phyloP scores from a whole-genome alignment of 345 rosid species.

The Ceriops tagal region DNA sequence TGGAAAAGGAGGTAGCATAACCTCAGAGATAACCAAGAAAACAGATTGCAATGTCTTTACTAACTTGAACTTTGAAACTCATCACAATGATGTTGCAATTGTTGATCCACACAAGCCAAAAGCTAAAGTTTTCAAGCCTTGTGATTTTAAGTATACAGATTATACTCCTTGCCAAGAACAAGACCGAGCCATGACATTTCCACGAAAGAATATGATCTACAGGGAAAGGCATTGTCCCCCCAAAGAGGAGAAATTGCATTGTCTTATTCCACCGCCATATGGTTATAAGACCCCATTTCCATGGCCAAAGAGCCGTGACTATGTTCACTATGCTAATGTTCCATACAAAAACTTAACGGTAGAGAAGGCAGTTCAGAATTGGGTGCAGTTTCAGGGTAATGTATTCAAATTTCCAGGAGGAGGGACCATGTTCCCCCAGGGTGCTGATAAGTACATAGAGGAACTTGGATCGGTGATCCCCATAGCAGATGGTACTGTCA shows the following conservation, averaged over 20 bases:
- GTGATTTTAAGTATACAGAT: constrained; percentile 72
- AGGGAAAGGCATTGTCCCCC: constrained; percentile 95
- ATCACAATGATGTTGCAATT: constrained; percentile 66
- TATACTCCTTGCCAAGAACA: constrained; percentile 98
- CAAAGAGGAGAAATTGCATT: constrained; percentile 67
- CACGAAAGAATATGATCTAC: constrained; percentile 89
- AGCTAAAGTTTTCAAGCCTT: constrained; percentile 53
- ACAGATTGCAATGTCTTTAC: constrained; percentile 60
- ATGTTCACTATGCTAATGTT: constrained; percentile 87
- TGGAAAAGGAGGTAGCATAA: constrained; percentile 84
- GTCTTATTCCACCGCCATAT: constrained; percentile 91
- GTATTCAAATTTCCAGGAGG: constrained; percentile 98
- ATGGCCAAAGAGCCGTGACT: constrained; percentile 96
- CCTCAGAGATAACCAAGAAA: constrained; percentile 56
- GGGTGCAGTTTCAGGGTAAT: constrained; percentile 88
- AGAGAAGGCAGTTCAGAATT: constrained; percentile 86
- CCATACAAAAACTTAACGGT: constrained; percentile 84
- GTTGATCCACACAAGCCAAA: constrained; percentile 49
- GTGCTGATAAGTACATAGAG: constrained; percentile 92
- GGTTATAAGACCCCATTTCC: constrained; percentile 87
- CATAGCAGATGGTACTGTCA: constrained; percentile 74
- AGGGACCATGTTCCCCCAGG: constrained; percentile 99
- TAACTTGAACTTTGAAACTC: constrained; percentile 67
- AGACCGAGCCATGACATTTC: constrained; percentile 84
- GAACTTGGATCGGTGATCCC: constrained; percentile 88